These are phyloP conservation scores for Wallacemonas sp. DNA, from an alignment of 208 protist species.

Conservation along the genomic window DNA sequence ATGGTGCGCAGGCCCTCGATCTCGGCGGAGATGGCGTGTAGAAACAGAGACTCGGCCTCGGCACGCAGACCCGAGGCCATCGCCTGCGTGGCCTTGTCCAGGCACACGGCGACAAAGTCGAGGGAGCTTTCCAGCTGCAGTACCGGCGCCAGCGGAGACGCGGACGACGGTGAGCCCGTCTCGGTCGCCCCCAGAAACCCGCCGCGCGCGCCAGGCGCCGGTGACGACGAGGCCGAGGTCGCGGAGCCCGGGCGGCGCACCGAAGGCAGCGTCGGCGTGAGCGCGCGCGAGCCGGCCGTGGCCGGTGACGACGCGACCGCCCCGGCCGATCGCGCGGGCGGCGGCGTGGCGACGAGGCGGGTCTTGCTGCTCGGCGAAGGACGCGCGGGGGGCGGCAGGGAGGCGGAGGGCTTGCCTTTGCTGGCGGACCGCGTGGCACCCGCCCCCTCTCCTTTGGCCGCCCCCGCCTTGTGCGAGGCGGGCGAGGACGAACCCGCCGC, in stretches of 20 bases:
- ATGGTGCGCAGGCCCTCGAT: conserved; percentile 12
- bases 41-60: conserved; percentile 35
- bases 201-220: background rate
- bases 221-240: background rate
- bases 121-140: conserved; percentile 10
- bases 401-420: background rate
- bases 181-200: background rate
- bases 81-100: conserved; percentile 30
- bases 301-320: background rate
- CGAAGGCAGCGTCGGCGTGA: background rate
- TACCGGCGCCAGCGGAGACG: background rate
- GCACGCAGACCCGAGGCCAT: conserved; percentile 29
- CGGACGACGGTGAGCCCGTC: conserved; percentile 5
- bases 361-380: background rate
- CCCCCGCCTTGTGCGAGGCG: background rate
- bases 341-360: background rate
- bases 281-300: background rate
- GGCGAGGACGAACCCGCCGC: background rate
- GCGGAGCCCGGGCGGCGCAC: background rate
- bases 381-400: background rate
- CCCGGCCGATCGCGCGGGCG: background rate
- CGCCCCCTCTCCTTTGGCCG: too few relatives aligned
- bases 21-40: conserved; percentile 17
- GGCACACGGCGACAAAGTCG: conserved; percentile 34
- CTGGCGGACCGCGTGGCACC: background rate